Evolutionary conservation across 2,329 filamentous ascomycete species (phyloP).

Genomic region (Torrubiellomyces zombiae): DNA sequence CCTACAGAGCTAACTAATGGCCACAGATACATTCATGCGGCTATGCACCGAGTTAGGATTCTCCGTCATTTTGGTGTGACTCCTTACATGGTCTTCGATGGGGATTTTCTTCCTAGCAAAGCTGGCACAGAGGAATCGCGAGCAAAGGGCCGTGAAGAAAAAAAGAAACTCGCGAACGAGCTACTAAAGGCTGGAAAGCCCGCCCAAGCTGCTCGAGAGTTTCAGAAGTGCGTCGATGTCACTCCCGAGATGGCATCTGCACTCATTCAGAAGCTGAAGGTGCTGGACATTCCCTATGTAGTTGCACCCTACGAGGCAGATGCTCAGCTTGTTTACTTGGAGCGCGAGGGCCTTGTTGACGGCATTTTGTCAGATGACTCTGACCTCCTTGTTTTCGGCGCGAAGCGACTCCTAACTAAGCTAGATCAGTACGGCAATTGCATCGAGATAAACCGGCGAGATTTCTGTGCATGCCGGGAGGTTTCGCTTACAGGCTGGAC

Average conservation of each 20-base stretch:
- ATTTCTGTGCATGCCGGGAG: slow-evolving; percentile 80
- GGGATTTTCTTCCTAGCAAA: slow-evolving; percentile 89
- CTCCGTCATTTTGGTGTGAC: slow-evolving; percentile 81
- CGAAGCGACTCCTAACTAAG: slow-evolving; percentile 80
- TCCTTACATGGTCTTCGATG: slow-evolving; percentile 94
- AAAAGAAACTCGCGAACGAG: slow-evolving; percentile 58
- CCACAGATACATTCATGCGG: slow-evolving; percentile 70
- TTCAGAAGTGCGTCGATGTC: slow-evolving; percentile 91
- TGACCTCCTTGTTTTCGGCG: slow-evolving; percentile 87
- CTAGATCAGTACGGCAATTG: slow-evolving; percentile 87
- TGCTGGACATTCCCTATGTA: slow-evolving; percentile 62
- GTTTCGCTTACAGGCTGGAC: slow-evolving; percentile 84
- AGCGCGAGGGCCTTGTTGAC: slow-evolving; percentile 65
- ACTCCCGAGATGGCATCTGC: slow-evolving; percentile 90
- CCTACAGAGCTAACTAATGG: slow-evolving; percentile 2
- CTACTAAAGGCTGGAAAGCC: slow-evolving; percentile 67
- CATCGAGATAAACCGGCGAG: slow-evolving; percentile 73
- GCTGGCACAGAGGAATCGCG: slow-evolving; percentile 69
- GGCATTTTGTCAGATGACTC: slow-evolving; percentile 95
- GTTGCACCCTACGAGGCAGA: slow-evolving; percentile 97
- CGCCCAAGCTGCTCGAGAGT: slow-evolving; percentile 64
- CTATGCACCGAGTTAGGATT: slow-evolving; percentile 84
- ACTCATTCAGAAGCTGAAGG: slow-evolving; percentile 83
- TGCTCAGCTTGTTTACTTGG: slow-evolving; percentile 88
- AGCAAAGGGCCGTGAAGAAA: slow-evolving; percentile 58